Evolutionary conservation across 805 yeast genomes (phyloP).

Genomic region (Wickerhamomyces subpelliculosus): DNA sequence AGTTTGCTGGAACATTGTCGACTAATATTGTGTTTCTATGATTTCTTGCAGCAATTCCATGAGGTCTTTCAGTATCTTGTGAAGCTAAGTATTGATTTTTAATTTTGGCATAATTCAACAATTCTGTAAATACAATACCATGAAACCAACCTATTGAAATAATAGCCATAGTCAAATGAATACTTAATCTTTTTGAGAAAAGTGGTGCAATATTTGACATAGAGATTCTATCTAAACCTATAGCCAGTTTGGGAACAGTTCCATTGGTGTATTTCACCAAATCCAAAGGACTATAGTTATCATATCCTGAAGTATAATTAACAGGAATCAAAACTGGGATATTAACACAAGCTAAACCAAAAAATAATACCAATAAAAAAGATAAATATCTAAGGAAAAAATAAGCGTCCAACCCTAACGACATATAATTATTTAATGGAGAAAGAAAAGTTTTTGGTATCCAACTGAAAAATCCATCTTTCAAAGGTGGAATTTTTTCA

Average conservation of each 20-base stretch:
- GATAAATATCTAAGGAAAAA: constrained; percentile 59
- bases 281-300: constrained; percentile 13
- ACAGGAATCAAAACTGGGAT: constrained; percentile 59
- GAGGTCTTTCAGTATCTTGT: constrained; percentile 11
- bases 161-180: constrained; percentile 57
- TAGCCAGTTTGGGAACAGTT: constrained; percentile 13
- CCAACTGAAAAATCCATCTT: constrained; percentile 51
- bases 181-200: constrained; percentile 42
- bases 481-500: constrained; percentile 31
- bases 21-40: constrained; percentile 31
- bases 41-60: constrained; percentile 13
- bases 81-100: constrained; percentile 35
- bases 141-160: constrained; percentile 52
- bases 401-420: constrained; percentile 68
- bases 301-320: constrained; percentile 34
- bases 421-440: constrained; percentile 36
- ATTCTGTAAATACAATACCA: constrained; percentile 46
- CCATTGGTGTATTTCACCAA: constrained; percentile 17
- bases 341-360: constrained; percentile 44
- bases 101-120: constrained; percentile 41
- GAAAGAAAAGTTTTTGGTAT: constrained; percentile 33
- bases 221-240: constrained; percentile 63
- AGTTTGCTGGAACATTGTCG: constrained; percentile 37
- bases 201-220: constrained; percentile 59
- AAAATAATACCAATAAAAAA: constrained; percentile 44